These are phyloP conservation scores for Thraustochytrium sp. DNA, from an alignment of 352 stramenopile genomes.

Conservation along the genomic window DNA sequence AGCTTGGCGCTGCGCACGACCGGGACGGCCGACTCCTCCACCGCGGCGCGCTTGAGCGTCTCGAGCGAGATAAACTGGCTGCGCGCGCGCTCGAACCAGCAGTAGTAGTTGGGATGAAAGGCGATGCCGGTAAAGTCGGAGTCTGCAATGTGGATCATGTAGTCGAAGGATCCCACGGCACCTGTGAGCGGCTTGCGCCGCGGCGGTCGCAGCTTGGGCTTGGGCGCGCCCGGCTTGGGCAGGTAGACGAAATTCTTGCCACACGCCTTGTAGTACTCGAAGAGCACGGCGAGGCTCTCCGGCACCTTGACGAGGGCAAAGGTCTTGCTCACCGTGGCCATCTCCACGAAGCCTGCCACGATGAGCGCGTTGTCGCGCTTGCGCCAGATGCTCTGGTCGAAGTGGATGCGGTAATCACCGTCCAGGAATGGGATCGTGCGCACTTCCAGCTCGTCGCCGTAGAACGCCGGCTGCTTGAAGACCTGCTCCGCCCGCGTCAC, in stretches of 20 bases:
- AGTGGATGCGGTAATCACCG: background rate
- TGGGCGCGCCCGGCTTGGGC: background rate
- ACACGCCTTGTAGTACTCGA: background rate
- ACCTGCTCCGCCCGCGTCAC: background rate
- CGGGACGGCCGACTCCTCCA: background rate
- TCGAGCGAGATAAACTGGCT: background rate
- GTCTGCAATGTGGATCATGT: background rate
- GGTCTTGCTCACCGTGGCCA: background rate
- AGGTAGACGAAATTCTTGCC: background rate
- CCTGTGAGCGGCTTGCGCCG: background rate
- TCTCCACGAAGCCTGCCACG: background rate
- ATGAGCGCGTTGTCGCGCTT: conserved; percentile 1
- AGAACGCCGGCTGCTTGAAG: background rate
- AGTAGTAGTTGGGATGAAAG: conserved; percentile 10
- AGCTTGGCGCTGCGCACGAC: background rate
- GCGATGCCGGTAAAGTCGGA: conserved; percentile 11
- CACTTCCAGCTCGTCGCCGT: conserved; percentile 2
- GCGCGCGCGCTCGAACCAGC: conserved; percentile 14
- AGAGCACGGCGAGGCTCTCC: background rate
- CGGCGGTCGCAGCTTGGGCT: background rate
- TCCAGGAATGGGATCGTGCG: background rate
- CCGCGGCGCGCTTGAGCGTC: background rate
- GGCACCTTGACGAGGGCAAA: background rate
- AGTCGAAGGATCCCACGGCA: background rate
- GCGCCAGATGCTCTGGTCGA: conserved; percentile 22